Evolutionary conservation across 179 eudicot species (phyloP).

Genomic region (Silene vulgaris): DNA sequence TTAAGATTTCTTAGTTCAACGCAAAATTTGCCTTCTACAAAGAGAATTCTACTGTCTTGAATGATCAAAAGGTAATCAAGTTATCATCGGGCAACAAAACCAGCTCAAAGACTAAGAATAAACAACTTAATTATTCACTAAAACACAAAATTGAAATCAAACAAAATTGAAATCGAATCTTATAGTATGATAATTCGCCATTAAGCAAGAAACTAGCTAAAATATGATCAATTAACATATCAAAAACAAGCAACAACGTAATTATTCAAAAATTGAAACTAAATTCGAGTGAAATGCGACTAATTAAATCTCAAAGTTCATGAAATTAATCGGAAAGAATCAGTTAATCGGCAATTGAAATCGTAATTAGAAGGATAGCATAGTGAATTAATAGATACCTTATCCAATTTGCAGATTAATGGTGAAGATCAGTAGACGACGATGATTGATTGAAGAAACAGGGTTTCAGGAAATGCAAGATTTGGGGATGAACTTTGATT

Average conservation of each 20-base stretch:
- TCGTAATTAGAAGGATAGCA: not conserved
- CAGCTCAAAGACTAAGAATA: not conserved
- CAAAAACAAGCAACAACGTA: not conserved
- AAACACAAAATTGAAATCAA: not conserved
- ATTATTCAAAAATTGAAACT: not conserved
- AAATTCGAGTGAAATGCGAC: not conserved
- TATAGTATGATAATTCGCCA: too few relatives aligned
- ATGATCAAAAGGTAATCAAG: too few relatives aligned
- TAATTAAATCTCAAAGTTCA: not conserved
- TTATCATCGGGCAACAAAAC: too few relatives aligned
- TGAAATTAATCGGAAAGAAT: not conserved
- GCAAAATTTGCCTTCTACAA: not conserved
- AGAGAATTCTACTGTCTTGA: not conserved
- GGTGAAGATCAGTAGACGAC: not conserved
- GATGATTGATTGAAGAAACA: slow-evolving; percentile 7
- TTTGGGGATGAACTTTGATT: slow-evolving; percentile 2
- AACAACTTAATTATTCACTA: not conserved
- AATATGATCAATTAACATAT: too few relatives aligned
- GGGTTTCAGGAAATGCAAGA: not conserved
- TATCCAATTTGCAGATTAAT: not conserved
- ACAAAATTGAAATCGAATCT: too few relatives aligned
- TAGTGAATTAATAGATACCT: slow-evolving; percentile 6
- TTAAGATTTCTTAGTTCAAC: not conserved
- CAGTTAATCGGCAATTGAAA: not conserved
- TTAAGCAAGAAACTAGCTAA: too few relatives aligned